These are phyloP conservation scores for Penicillium silybi DNA, from an alignment of 495 filamentous ascomycete genomes.

Conservation along the genomic window DNA sequence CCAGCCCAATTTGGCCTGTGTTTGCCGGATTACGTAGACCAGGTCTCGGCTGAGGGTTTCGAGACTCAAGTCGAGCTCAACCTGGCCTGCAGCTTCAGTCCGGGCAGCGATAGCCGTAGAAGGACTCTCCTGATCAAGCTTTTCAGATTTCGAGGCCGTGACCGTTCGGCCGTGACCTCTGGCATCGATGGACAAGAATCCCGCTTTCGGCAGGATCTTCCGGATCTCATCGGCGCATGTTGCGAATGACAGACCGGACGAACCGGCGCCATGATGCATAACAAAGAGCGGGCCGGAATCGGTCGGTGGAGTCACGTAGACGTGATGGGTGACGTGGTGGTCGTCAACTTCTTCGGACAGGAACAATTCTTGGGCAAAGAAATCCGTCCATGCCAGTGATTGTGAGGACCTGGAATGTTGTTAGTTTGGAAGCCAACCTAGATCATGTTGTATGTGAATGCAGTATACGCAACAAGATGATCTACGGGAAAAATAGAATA, in stretches of 20 bases:
- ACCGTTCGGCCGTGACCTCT: slow-evolving; percentile 80
- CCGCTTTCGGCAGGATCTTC: slow-evolving; percentile 72
- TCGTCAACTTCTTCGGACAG: slow-evolving; percentile 46
- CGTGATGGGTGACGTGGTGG: slow-evolving; percentile 66
- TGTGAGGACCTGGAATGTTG: slow-evolving; percentile 19
- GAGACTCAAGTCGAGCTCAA: slow-evolving; percentile 58
- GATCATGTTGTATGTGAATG: neutral
- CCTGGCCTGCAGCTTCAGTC: slow-evolving; percentile 29
- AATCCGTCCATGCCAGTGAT: slow-evolving; percentile 76
- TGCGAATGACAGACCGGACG: slow-evolving; percentile 84
- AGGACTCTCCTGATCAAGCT: slow-evolving; percentile 3
- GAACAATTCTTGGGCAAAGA: slow-evolving; percentile 82
- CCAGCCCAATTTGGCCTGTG: slow-evolving; percentile 65
- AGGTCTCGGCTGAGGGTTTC: slow-evolving; percentile 71
- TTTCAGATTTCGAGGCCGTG: slow-evolving; percentile 20
- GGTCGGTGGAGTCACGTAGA: slow-evolving; percentile 67
- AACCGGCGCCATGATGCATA: slow-evolving; percentile 86
- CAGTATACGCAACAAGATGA: neutral
- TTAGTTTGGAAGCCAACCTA: slow-evolving; percentile 6
- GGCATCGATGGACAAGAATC: slow-evolving; percentile 79
- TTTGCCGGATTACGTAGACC: slow-evolving; percentile 60
- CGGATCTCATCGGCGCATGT: slow-evolving; percentile 72
- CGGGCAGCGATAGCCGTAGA: slow-evolving; percentile 14
- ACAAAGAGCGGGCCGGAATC: slow-evolving; percentile 73
- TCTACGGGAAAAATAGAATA: neutral